Conservation (phyloP, 2,329 filamentous ascomycete genomes). For the Alternaria triticimaculans region DNA sequence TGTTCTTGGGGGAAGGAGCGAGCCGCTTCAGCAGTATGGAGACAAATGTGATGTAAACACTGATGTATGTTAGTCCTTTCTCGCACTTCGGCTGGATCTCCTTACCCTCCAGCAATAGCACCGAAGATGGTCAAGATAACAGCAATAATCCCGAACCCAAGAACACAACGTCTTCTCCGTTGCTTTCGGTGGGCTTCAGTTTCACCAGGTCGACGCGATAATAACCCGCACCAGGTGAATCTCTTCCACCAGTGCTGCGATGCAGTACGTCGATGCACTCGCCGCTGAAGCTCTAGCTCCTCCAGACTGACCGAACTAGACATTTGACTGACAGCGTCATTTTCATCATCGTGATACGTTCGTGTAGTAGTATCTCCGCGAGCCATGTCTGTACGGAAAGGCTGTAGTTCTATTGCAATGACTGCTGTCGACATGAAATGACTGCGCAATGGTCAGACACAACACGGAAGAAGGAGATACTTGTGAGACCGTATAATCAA, state of each 20-base stretch:
- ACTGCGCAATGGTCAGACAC: slow-evolving; percentile 5
- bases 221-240: slow-evolving; percentile 2
- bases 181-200: neutral
- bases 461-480: neutral
- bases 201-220: neutral
- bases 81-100: neutral
- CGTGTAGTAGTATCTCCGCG: neutral
- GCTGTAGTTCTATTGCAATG: slow-evolving; percentile 7
- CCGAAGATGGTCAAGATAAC: slow-evolving; percentile 22
- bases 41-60: slow-evolving; percentile 35
- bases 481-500: neutral
- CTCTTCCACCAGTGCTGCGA: slow-evolving; percentile 5
- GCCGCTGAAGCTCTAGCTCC: slow-evolving; percentile 1
- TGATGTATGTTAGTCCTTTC: slow-evolving; percentile 18
- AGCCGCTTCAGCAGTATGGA: slow-evolving; percentile 26
- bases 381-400: slow-evolving; percentile 1
- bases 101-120: slow-evolving; percentile 28
- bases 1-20: slow-evolving; percentile 24
- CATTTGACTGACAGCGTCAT: slow-evolving; percentile 14
- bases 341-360: slow-evolving; percentile 15
- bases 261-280: slow-evolving; percentile 11
- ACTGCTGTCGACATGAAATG: slow-evolving; percentile 1
- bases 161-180: slow-evolving; percentile 11
- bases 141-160: slow-evolving; percentile 12
- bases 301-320: slow-evolving; percentile 11